A percentile compares a stretch with the other conserved stretches of the same genome.
Evolutionary conservation across 257 asterid species (phyloP).

Genomic region (Solanum okadae): DNA sequence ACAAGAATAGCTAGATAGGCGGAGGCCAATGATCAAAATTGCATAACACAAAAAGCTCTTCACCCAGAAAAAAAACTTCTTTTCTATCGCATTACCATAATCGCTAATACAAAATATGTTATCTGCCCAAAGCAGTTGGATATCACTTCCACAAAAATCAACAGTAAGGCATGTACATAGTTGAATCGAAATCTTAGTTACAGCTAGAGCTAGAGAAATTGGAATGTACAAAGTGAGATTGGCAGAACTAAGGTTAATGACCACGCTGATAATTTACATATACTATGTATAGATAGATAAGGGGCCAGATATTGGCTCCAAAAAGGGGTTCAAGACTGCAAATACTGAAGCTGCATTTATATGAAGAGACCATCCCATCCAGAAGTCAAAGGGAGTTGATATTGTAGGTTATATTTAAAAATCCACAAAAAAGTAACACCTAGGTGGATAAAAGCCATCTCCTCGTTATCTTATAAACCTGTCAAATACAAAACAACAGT

Average conservation of each 20-base stretch:
- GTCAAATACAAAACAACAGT: background rate
- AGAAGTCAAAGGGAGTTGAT: conserved; percentile 16
- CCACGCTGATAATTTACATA: conserved; percentile 13
- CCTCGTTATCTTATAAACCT: background rate
- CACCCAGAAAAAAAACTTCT: background rate
- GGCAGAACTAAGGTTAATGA: conserved; percentile 5
- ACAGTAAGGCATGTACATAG: background rate
- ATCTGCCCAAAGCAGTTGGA: background rate
- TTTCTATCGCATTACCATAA: background rate
- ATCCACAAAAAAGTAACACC: conserved; percentile 22
- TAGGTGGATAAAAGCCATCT: background rate
- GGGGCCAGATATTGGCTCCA: conserved; percentile 24
- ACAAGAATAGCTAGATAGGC: background rate
- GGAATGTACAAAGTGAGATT: conserved; percentile 23
- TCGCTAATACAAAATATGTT: background rate
- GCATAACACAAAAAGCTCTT: background rate
- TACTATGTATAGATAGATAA: conserved; percentile 16
- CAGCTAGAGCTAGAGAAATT: background rate
- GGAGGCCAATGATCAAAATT: background rate
- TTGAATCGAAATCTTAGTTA: background rate
- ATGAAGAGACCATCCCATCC: conserved; percentile 18
- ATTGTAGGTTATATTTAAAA: conserved; percentile 18
- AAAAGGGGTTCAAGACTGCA: conserved; percentile 38
- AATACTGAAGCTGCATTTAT: conserved; percentile 21
- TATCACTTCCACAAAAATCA: background rate